Conservation (phyloP, 108 stramenopile species). For the Conticribra weissflogii region DNA sequence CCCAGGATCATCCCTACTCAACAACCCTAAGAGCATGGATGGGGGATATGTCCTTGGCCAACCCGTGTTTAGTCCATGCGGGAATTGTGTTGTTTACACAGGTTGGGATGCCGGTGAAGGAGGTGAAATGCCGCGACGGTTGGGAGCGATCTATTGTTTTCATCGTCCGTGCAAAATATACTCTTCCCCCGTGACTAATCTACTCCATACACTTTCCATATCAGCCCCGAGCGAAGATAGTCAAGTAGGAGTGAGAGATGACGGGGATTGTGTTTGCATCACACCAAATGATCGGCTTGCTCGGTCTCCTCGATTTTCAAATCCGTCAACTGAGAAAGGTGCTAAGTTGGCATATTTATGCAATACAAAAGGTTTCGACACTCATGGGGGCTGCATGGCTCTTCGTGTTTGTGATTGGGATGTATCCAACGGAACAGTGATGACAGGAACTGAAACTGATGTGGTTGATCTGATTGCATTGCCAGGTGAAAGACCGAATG, state of each 20-base stretch:
- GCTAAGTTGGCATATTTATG: slow-evolving; percentile 62
- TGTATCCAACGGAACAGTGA: slow-evolving; percentile 13
- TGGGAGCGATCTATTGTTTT: slow-evolving; percentile 78
- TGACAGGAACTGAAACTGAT: slow-evolving; percentile 20
- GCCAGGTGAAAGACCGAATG: slow-evolving; percentile 33
- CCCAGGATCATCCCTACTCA: slow-evolving; percentile 42
- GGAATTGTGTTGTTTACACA: slow-evolving; percentile 64
- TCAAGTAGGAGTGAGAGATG: not conserved
- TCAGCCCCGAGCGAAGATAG: slow-evolving; percentile 10
- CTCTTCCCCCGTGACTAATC: slow-evolving; percentile 51
- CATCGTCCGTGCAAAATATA: slow-evolving; percentile 74
- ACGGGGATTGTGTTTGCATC: slow-evolving; percentile 44
- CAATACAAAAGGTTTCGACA: slow-evolving; percentile 63
- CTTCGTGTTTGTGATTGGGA: slow-evolving; percentile 55
- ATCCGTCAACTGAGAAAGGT: slow-evolving; percentile 1
- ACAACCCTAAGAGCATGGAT: slow-evolving; percentile 14
- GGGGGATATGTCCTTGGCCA: slow-evolving; percentile 64
- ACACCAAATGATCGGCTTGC: slow-evolving; percentile 57
- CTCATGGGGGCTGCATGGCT: slow-evolving; percentile 71
- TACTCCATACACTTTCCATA: slow-evolving; percentile 45
- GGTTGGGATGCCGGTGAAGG: slow-evolving; percentile 82
- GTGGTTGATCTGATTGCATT: slow-evolving; percentile 41
- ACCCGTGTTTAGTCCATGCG: slow-evolving; percentile 58
- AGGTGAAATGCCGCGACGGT: slow-evolving; percentile 59
- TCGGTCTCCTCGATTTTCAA: slow-evolving; percentile 69